phyloP scores from a whole-genome alignment of 805 yeast species.

The Kuraishia cidri region DNA sequence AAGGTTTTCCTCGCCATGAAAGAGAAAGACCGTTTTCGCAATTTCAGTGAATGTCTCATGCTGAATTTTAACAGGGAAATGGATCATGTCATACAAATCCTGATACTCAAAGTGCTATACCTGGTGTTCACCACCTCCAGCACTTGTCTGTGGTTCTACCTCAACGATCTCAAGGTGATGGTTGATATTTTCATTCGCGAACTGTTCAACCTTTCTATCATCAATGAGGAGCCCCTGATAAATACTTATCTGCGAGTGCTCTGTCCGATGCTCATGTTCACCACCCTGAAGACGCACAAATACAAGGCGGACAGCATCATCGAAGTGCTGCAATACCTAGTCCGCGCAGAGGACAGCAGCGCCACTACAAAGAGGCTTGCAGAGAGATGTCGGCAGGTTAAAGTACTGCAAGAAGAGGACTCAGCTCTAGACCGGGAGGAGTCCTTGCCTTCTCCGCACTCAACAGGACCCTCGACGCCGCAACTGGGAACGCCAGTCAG shows the following conservation, averaged over 20 bases:
- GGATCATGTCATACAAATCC: slow-evolving; percentile 62
- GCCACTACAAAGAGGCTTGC: slow-evolving; percentile 33
- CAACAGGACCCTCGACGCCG: no score
- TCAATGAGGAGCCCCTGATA: slow-evolving; percentile 46
- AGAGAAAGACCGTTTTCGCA: slow-evolving; percentile 31
- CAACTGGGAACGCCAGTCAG: no score
- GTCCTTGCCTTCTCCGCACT: no score
- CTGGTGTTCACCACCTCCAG: slow-evolving; percentile 58
- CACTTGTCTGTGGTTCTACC: slow-evolving; percentile 62
- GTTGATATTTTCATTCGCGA: slow-evolving; percentile 80
- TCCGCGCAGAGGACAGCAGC: slow-evolving; percentile 23
- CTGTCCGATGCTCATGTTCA: slow-evolving; percentile 57
- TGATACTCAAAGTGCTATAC: slow-evolving; percentile 73
- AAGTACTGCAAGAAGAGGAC: slow-evolving; percentile 8
- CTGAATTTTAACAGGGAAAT: slow-evolving; percentile 71
- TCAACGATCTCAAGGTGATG: slow-evolving; percentile 78
- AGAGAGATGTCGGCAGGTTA: slow-evolving; percentile 20
- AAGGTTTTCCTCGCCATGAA: slow-evolving; percentile 48
- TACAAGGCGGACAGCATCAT: slow-evolving; percentile 52
- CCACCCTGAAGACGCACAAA: slow-evolving; percentile 46
- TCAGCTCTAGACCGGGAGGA: no score
- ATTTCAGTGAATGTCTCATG: slow-evolving; percentile 62
- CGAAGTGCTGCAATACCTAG: slow-evolving; percentile 40
- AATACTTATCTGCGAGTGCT: slow-evolving; percentile 70
- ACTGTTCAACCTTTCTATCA: slow-evolving; percentile 52